Percentiles rank a stretch among this genome's conserved stretches.
Evolutionary conservation across 306 rosid genomes (phyloP).

Genomic region (Fragaria ananassa): DNA sequence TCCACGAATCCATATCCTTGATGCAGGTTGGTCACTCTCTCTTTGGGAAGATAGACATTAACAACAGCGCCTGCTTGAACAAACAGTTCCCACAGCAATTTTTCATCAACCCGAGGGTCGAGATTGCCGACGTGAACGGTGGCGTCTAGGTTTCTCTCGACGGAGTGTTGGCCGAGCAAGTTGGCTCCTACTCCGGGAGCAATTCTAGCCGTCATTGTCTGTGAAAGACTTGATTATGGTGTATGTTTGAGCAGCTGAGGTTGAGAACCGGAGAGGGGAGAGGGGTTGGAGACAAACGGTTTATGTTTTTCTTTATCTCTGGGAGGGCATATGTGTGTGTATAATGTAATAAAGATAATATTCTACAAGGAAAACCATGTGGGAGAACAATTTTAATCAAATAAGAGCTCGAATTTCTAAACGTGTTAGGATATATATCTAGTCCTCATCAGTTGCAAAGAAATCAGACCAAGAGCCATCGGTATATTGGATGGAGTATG

Average conservation of each 20-base stretch:
- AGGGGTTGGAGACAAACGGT: not conserved
- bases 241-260: not conserved
- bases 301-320: not conserved
- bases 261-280: not conserved
- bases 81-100: constrained; percentile 52
- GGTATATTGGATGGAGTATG: too few relatives aligned
- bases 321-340: too few relatives aligned
- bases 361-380: not conserved
- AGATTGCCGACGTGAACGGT: constrained; percentile 92
- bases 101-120: constrained; percentile 65
- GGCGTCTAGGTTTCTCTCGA: constrained; percentile 95
- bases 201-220: constrained; percentile 74
- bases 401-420: not conserved
- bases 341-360: too few relatives aligned
- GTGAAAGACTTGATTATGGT: too few relatives aligned
- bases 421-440: too few relatives aligned
- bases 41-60: constrained; percentile 80
- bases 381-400: not conserved
- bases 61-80: constrained; percentile 66
- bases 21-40: constrained; percentile 86
- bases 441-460: too few relatives aligned
- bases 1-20: constrained; percentile 96
- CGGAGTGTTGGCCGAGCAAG: constrained; percentile 69
- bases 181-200: constrained; percentile 98
- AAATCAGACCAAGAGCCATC: too few relatives aligned